These are phyloP conservation scores for Podaxis pistillaris DNA, from an alignment of 768 basidiomycete species.

Conservation along the genomic window DNA sequence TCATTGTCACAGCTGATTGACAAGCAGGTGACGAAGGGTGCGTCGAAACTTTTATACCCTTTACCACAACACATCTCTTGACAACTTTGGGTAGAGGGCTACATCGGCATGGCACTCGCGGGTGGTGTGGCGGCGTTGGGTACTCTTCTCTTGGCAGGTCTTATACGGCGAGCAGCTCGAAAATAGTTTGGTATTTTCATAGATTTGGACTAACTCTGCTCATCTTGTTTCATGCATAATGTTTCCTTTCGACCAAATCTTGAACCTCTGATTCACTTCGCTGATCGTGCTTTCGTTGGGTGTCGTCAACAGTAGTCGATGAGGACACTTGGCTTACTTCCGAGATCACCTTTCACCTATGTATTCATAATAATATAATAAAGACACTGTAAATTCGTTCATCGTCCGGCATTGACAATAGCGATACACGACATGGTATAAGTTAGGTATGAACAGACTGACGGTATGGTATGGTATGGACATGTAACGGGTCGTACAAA, in stretches of 20 bases:
- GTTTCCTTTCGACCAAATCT: not conserved
- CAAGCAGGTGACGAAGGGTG: constrained; percentile 78
- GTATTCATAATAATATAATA: constrained; percentile 13
- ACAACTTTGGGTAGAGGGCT: constrained; percentile 68
- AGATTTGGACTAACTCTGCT: not conserved
- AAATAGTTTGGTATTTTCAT: constrained; percentile 33
- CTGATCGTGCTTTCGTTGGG: not conserved
- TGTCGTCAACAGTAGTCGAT: not conserved
- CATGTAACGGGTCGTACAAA: not conserved
- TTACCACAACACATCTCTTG: not conserved
- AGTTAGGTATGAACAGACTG: not conserved
- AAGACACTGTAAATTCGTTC: not conserved
- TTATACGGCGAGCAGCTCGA: constrained; percentile 80
- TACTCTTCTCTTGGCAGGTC: constrained; percentile 66
- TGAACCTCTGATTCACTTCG: not conserved
- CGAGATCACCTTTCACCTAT: not conserved
- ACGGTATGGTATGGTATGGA: not conserved
- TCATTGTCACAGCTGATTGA: constrained; percentile 87
- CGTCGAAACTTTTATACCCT: constrained; percentile 17
- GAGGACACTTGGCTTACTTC: not conserved
- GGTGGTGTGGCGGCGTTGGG: constrained; percentile 89
- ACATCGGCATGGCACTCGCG: constrained; percentile 95
- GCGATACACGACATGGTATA: constrained; percentile 4
- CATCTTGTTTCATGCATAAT: not conserved
- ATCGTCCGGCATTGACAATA: not conserved